Base-by-base conservation (phyloP, 306 rosid species). In the Styphnolobium japonicum region DNA sequence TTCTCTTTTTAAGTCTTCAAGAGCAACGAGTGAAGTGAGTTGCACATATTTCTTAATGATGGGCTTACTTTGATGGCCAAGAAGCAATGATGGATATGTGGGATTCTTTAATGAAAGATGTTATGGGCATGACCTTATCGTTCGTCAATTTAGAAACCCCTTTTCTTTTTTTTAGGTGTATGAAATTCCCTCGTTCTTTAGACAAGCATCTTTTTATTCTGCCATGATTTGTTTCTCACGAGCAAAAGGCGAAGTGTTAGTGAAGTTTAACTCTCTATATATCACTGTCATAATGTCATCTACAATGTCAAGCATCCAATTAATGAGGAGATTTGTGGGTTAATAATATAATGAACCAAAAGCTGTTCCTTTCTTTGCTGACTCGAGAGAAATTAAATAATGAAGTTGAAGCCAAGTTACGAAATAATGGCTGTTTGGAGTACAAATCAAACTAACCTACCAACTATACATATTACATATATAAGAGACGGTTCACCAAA, bases 361-460 rank as follows among this genome's bases (percentile, higher is more conserved):
- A 60, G 15, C 14, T 4, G 77, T 79, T 70, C 55, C 78, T 70
- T 70, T 70, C 83, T 46, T 5, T 70, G 78, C 83, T 46, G 78
- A 79, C 72, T 79, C 71, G 51, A 57, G 25, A 43, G 21, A 45
- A 60, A 45, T 58, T 58, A 78, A 55, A 19, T 78, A 46, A 70
- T 70, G 55, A 46, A 58, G 63, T 42, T 68, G 39, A 14, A 67
- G 2, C 18, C 5, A 16, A 78, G 58, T 22, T 46, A 70, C 31
- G 12, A 58, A 78, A 57, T 79, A 45, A 79, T 53, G 29, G 39
- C 6, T 46, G 21, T 25, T 40, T 68, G 46, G 45, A 53, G 12
- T 4, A 19, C 16, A 63, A 52, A 77, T 5, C 67, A 63, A 43
- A 55, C 56, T 25, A 31, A 48, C 40, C 60, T 11, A 77, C 40